Base-by-base conservation (phyloP, 352 stramenopile species). In the Phytophthora hibernalis region DNA sequence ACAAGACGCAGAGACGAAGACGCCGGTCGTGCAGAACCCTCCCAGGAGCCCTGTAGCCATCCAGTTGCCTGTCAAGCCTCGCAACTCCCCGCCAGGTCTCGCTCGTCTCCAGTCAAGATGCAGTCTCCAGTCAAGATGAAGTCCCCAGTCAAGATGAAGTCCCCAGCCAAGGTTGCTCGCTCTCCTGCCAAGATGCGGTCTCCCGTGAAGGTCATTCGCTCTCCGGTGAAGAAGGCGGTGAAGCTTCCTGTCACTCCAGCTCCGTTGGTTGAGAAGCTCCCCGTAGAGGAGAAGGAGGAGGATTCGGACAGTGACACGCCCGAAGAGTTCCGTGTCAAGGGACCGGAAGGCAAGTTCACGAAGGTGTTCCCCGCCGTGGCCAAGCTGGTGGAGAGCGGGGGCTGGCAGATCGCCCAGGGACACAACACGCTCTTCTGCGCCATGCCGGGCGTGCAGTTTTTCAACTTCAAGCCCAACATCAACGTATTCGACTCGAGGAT, bases 391-490 rank as follows among this genome's bases (percentile, higher is more conserved):
- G 68, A 84, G 59, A 54, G 54, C 28, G 62, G 72, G 1, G 85
- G 85, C 11, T 92, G 85, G 85, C 76, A 90, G 61, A 79, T 87
- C n/a, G 83, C 83, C 10, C 66, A 82, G 18, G 77, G 82, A 2
- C 62, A 62, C 9, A 86, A 87, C 55, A 88, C 80, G 3, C 53
- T 89, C 52, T 91, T 92, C 47, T 89, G 85, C 44, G 77, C 82
- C 16, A 93, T 93, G 85, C 85, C 85, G 0, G 83, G 73, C 24
- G 89, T 88, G 28, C 74, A 89, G 63, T 93, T 93, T 52, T 91
- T 90, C 74, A 91, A 89, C 65, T 93, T 93, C 35, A 83, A 83
- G 37, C 85, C 85, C 21, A 93, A 92, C 66, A 82, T 93, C 45
- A 93, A 92, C 70, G 82, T 92, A 47, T 93, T 93, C 28, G 85